Evolutionary conservation across 768 basidiomycete genomes (phyloP).

Genomic region (Lactarius quietus): DNA sequence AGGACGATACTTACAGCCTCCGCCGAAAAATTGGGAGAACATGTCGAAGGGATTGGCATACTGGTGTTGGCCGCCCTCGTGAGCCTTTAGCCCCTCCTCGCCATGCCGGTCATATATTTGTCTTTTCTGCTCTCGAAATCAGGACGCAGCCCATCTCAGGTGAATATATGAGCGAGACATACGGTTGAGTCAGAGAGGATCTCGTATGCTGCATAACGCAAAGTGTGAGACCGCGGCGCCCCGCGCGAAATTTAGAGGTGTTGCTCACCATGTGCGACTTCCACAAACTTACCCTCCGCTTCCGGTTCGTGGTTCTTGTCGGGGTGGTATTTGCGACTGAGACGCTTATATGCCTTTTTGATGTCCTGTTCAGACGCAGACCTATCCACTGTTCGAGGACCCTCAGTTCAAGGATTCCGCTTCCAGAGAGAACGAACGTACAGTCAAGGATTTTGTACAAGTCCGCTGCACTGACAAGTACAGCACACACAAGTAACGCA

Average conservation of each 20-base stretch:
- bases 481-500: conserved; percentile 33
- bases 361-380: conserved; percentile 88
- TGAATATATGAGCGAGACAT: conserved; percentile 29
- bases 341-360: conserved; percentile 84
- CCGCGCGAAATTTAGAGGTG: not conserved
- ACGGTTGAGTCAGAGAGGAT: conserved; percentile 86
- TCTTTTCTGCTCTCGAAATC: conserved; percentile 65
- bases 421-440: conserved; percentile 43
- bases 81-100: conserved; percentile 93
- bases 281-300: conserved; percentile 84
- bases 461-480: conserved; percentile 54
- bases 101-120: conserved; percentile 93
- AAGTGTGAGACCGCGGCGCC: conserved; percentile 15
- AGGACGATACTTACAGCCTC: conserved; percentile 53
- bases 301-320: conserved; percentile 90
- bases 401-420: conserved; percentile 27
- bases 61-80: conserved; percentile 76
- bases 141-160: not conserved
- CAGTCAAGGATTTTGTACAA: conserved; percentile 81
- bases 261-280: conserved; percentile 78
- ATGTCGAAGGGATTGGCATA: conserved; percentile 88
- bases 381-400: conserved; percentile 47
- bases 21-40: conserved; percentile 92
- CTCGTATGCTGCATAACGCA: conserved; percentile 68
- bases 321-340: conserved; percentile 88